These are phyloP conservation scores for Daedaleopsis nitida DNA, from an alignment of 768 basidiomycete genomes.

Conservation along the genomic window DNA sequence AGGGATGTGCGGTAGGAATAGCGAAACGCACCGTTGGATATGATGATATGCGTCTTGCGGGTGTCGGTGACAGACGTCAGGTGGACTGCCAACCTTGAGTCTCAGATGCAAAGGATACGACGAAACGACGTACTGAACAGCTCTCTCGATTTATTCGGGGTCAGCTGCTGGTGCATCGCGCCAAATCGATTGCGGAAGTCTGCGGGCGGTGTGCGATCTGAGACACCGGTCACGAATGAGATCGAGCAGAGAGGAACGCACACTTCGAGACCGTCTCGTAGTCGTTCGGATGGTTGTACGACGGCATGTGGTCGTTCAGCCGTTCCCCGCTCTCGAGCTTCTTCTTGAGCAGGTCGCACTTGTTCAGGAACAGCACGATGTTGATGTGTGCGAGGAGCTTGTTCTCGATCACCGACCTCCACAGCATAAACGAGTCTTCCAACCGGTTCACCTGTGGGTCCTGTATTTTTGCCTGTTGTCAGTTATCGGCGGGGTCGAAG, in stretches of 20 bases:
- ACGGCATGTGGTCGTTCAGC: constrained; percentile 66
- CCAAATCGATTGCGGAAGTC: constrained; percentile 78
- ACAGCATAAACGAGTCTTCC: constrained; percentile 77
- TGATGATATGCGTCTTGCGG: constrained; percentile 70
- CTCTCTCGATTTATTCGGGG: constrained; percentile 73
- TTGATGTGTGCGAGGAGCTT: constrained; percentile 72
- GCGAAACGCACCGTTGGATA: constrained; percentile 62
- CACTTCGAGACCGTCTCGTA: constrained; percentile 77
- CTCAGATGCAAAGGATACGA: constrained; percentile 1
- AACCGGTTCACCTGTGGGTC: constrained; percentile 74
- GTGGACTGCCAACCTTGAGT: constrained; percentile 54
- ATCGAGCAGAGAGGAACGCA: constrained; percentile 36
- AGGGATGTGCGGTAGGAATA: too few species aligned
- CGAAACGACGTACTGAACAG: constrained; percentile 57
- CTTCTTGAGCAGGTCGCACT: constrained; percentile 74
- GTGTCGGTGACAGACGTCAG: constrained; percentile 84
- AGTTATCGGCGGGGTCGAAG: constrained; percentile 2
- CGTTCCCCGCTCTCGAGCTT: constrained; percentile 79
- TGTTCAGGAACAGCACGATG: constrained; percentile 82
- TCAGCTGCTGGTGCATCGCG: constrained; percentile 63
- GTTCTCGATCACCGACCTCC: constrained; percentile 74
- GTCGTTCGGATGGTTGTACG: constrained; percentile 79
- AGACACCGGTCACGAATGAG: background rate
- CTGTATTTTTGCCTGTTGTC: constrained; percentile 40
- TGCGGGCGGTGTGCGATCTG: constrained; percentile 35